Evolutionary conservation across 495 filamentous ascomycete species (phyloP), one percentile per base, ranked within the genome.

Genomic region (Penicillium taxi): DNA sequence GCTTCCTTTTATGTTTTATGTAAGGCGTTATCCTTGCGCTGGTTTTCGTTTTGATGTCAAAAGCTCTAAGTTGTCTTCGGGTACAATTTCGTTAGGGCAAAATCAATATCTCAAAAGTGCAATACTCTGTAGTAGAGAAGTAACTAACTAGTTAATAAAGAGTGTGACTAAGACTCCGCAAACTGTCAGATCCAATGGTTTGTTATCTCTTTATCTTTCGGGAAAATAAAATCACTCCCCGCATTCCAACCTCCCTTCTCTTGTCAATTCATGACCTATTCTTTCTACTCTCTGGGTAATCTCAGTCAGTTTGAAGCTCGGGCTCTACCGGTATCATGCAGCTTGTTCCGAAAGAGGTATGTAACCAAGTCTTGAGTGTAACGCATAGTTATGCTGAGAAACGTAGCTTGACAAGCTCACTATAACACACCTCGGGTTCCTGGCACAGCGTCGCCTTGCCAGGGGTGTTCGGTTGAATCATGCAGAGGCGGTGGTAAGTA

Each of bases 391-490:
- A n/a, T 6, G 26, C 26, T 28, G 5, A 4, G 23, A 12, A 31
- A 26, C 29, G 31, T 46, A 96, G 93, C 67, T 96, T 48, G 91
- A 98, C 70, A 98, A 98, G 76, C 86, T 98, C 63, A 73, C 79
- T 50, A 90, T 93, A 56, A 89, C 88, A 19, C 88, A 95, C 53
- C 63, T 93, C 31, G 91, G 93, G 34, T 73, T 83, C 41, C 73
- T 96, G 37, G 91, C 91, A 39, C 91, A 98, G 67, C 72, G 78
- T 26, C 78, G 91, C 36, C 80, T 98, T 25, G 91, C 91, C 28
- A 72, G 91, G 40, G 91, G 91, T 34, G 76, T 96, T 19, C 81
- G 77, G 45, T 65, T 98, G 47, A 98, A 98, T 58, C 86, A 96
- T 67, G 69, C 82, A 15, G 91, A 98, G 66, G 86, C 91, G 34